These are phyloP conservation scores for Viola pubescens DNA, from an alignment of 441 rosid species.

Conservation along the genomic window DNA sequence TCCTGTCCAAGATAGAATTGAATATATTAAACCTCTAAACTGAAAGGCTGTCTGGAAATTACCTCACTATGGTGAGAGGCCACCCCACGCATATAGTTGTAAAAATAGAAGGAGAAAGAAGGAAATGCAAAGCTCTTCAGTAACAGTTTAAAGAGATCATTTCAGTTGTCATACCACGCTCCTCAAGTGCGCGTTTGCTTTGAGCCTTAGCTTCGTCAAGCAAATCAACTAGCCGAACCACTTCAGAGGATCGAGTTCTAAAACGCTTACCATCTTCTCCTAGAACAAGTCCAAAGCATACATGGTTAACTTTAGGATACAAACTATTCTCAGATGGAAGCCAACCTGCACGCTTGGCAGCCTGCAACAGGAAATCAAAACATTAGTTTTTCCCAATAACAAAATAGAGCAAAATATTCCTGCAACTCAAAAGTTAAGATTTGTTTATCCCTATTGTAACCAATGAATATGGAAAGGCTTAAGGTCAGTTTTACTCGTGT, in stretches of 20 bases:
- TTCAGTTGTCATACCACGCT: conserved; percentile 54
- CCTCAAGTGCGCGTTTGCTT: conserved; percentile 59
- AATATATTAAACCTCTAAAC: conserved; percentile 1
- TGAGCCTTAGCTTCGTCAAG: conserved; percentile 85
- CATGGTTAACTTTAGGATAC: conserved; percentile 70
- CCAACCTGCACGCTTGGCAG: conserved; percentile 79
- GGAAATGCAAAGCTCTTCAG: too few relatives aligned
- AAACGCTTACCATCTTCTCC: conserved; percentile 94
- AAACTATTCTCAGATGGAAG: conserved; percentile 46
- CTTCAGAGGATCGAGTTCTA: conserved; percentile 74
- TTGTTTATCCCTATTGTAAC: too few relatives aligned
- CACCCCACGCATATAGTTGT: not conserved
- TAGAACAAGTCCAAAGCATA: conserved; percentile 80
- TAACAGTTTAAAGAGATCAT: not conserved
- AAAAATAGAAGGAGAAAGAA: conserved; percentile 5
- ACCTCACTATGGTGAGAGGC: conserved; percentile 1
- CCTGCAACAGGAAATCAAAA: conserved; percentile 37
- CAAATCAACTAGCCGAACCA: conserved; percentile 86
- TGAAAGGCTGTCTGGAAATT: not conserved
- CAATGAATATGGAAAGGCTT: too few relatives aligned
- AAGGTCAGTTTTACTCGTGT: too few relatives aligned
- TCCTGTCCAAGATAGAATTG: conserved; percentile 32
- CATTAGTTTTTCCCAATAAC: too few relatives aligned
- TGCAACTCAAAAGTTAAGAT: too few relatives aligned
- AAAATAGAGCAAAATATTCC: too few relatives aligned